Evolutionary conservation across 1,139 yeast genomes (phyloP), one percentile per base, ranked within the genome.

Genomic region (Keqinozyma sinolaborantium): DNA sequence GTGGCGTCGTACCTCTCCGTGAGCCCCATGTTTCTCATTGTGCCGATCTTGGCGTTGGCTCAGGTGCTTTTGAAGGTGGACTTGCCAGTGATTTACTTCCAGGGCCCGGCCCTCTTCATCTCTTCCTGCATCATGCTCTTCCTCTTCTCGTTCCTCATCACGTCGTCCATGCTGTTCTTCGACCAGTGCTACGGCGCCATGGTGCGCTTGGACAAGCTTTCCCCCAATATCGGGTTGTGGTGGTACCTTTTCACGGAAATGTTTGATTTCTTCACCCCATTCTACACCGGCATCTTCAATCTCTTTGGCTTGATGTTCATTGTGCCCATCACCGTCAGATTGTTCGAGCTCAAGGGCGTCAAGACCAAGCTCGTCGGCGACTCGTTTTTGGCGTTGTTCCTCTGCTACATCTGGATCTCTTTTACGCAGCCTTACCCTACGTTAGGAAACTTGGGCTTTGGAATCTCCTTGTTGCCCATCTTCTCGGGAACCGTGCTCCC

Each of bases 171-270:
- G 39, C 52, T 70, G 34, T 90, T 83, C 48, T 30, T 87, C 3
- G 50, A 56, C 12, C 73, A 79, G 26, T 78, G 85, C 39, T 85
- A 82, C 50, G 78, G 82, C 11, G 70, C 81, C 0, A 61, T 77
- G 7, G 49, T 87, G 5, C 60, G 68, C 21, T 81, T 85, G 47
- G 70, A 70, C 30, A 87, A 86, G 41, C 76, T 87, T 41, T 70
- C 78, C 4, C 95, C 96, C 14, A 88, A 88, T 56, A 60, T 92
- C 41, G 98, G 98, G 0, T 66, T 92, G 24, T 92, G 99, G 99
- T 92, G 99, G 99, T 92, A 92, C 62, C 79, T 90, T 47, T 92
- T 92, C 64, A 83, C 94, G 18, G 98, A 92, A 55, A 85, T 92
- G 80, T 92, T 92, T 60, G 94, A 83, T 34, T 85, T 80, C 50